Evolutionary conservation across 2,329 filamentous ascomycete genomes (phyloP), one percentile per base, ranked within the genome.

Genomic region (Volutella citrinella): DNA sequence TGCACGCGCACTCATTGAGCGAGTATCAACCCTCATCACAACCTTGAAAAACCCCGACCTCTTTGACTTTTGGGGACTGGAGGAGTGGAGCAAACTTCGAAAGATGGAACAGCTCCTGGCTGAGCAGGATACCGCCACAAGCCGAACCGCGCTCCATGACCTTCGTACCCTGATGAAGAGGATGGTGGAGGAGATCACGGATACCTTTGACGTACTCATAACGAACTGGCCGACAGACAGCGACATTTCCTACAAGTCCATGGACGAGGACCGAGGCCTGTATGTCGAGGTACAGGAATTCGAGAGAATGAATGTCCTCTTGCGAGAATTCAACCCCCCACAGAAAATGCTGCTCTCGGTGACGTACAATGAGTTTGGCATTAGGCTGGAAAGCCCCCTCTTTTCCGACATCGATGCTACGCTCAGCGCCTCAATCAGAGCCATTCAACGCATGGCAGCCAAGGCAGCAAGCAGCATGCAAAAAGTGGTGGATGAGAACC

Each of bases 1-100:
- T 7, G 72, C 73, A 15, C 68, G 69, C 17, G 65, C 63, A 8
- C 64, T 82, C 24, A 55, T 70, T 3, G 70, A 72, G 9, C 64
- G 75, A 7, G 59, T 79, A 3, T 35, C 48, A 7, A 12, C 46
- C 33, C 10, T 43, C 15, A 14, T 45, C 49, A 4, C 38, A 58
- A 28, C 55, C 14, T 54, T 71, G 17, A 50, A 44, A 10, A 64
- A 59, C 10, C 49, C 56, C 6, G 23, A 56, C 7, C 44, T 64
- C 11, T 58, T 65, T 24, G 50, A 60, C 16, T 36, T 44, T 10
- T 51, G 52, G 34, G 16, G 42, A 2, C 45, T 62, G 5, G 28
- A 37, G 1, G 56, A 68, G 36, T 70, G 66, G 66, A 27, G 44
- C 2, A 53, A 38, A 19, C 32, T 63, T 14, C 31, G 39, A 11